Evolutionary conservation across 176 grass and related monocot species (phyloP).

Genomic region (Triticum timopheevii): DNA sequence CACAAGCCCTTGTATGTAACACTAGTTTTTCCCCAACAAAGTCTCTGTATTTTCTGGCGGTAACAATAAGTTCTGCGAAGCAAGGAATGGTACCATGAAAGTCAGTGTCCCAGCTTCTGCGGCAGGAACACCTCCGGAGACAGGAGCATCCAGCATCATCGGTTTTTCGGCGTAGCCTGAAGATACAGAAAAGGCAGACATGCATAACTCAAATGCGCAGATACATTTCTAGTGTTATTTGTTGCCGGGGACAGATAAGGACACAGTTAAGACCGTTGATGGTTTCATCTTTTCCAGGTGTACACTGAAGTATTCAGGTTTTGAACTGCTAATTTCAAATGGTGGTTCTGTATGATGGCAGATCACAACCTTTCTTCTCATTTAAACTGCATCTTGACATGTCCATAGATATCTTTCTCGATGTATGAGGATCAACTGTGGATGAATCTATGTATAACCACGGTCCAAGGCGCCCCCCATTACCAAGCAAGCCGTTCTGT

Average conservation of each 20-base stretch:
- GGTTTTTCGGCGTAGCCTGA: slow-evolving; percentile 69
- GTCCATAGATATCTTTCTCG: slow-evolving; percentile 72
- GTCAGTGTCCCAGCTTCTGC: slow-evolving; percentile 85
- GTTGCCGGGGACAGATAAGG: neutral
- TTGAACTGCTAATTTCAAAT: neutral
- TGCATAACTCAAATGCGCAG: slow-evolving; percentile 19
- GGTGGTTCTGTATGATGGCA: neutral
- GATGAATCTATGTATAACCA: slow-evolving; percentile 98
- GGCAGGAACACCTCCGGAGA: slow-evolving; percentile 94
- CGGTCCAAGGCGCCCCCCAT: slow-evolving; percentile 40
- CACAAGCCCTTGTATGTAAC: slow-evolving; percentile 7
- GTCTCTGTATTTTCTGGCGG: neutral
- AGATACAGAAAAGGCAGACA: slow-evolving; percentile 21
- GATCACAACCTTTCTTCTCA: slow-evolving; percentile 74
- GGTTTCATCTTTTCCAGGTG: neutral
- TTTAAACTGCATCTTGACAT: slow-evolving; percentile 66
- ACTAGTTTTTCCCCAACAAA: neutral
- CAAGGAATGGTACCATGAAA: slow-evolving; percentile 72
- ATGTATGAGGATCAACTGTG: slow-evolving; percentile 93
- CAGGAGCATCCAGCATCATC: slow-evolving; percentile 80
- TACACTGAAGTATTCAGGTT: neutral
- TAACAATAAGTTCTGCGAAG: slow-evolving; percentile 18
- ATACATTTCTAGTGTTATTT: neutral
- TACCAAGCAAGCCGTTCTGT: slow-evolving; percentile 58
- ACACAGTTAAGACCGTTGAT: neutral